A percentile compares a stretch with the other conserved stretches of the same genome.
phyloP scores from a whole-genome alignment of 2,329 filamentous ascomycete species.

The Gaeumannomyces sp. region DNA sequence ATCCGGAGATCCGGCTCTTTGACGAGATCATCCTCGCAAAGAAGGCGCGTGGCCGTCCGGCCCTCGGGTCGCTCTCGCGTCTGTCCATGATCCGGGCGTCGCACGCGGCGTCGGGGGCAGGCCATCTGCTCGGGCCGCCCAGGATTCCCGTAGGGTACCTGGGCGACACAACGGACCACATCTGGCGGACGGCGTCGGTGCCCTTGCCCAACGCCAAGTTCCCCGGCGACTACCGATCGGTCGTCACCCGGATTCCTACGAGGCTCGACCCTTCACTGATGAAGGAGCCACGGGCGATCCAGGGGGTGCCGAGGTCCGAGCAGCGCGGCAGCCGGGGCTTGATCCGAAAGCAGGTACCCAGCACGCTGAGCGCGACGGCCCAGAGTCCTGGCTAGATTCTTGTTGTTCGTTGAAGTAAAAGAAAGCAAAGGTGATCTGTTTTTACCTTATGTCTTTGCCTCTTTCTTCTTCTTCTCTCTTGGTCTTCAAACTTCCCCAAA shows the following conservation, averaged over 20 bases:
- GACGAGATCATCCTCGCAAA: conserved; percentile 82
- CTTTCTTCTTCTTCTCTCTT: not conserved
- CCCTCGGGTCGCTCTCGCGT: conserved; percentile 55
- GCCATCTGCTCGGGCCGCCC: conserved; percentile 26
- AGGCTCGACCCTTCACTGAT: conserved; percentile 81
- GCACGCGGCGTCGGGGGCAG: conserved; percentile 36
- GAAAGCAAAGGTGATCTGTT: not conserved
- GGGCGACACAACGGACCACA: conserved; percentile 67
- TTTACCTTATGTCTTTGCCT: not conserved
- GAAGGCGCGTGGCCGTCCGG: conserved; percentile 58
- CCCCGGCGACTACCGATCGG: conserved; percentile 53
- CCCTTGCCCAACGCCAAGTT: conserved; percentile 56
- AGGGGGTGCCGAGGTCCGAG: conserved; percentile 68
- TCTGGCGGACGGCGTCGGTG: conserved; percentile 66
- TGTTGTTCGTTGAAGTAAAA: not conserved
- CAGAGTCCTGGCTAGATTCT: conserved; percentile 8
- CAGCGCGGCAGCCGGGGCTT: conserved; percentile 44
- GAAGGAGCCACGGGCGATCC: conserved; percentile 85
- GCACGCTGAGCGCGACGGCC: conserved; percentile 25
- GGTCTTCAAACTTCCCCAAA: no score
- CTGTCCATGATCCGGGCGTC: conserved; percentile 54
- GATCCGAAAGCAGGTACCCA: conserved; percentile 48
- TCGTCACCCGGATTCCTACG: conserved; percentile 64
- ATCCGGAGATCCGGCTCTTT: conserved; percentile 67
- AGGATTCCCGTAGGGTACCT: conserved; percentile 52